A percentile compares a stretch with the other conserved stretches of the same genome.
phyloP scores from a whole-genome alignment of 108 stramenopile genomes.

The Licmophora abbreviata region DNA sequence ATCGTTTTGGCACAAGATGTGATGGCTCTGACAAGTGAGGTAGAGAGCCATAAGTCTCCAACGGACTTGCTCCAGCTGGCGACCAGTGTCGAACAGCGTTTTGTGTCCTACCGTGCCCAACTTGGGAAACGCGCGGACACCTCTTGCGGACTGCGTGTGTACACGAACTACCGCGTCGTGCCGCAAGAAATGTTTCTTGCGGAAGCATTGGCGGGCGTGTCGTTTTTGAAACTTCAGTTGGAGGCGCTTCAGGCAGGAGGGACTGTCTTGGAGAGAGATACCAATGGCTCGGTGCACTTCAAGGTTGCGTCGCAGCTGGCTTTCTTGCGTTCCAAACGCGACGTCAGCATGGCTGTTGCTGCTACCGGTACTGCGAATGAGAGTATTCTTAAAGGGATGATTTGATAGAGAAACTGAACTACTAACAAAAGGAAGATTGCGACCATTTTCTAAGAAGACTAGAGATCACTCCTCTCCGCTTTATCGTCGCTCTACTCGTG shows the following conservation, averaged over 20 bases:
- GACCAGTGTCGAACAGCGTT: background rate
- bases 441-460: too few relatives aligned
- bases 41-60: background rate
- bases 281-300: background rate
- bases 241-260: background rate
- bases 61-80: background rate
- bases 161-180: background rate
- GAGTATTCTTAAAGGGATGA: too few relatives aligned
- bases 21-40: background rate
- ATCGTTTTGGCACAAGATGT: background rate
- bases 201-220: background rate
- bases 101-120: background rate
- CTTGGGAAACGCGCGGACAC: background rate
- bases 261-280: background rate
- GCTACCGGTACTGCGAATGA: too few relatives aligned
- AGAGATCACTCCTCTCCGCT: too few relatives aligned
- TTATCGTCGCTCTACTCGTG: too few relatives aligned
- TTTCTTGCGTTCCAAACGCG: too few relatives aligned
- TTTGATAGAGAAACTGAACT: too few relatives aligned
- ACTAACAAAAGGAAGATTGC: too few relatives aligned
- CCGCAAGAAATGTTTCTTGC: background rate
- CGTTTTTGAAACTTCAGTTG: conserved; percentile 1
- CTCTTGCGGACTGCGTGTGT: too few relatives aligned
- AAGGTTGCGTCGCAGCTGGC: conserved; percentile 2
- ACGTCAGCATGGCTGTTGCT: too few relatives aligned